These are phyloP conservation scores for Gynostemma pentaphyllum DNA, from an alignment of 306 rosid species.

Conservation along the genomic window DNA sequence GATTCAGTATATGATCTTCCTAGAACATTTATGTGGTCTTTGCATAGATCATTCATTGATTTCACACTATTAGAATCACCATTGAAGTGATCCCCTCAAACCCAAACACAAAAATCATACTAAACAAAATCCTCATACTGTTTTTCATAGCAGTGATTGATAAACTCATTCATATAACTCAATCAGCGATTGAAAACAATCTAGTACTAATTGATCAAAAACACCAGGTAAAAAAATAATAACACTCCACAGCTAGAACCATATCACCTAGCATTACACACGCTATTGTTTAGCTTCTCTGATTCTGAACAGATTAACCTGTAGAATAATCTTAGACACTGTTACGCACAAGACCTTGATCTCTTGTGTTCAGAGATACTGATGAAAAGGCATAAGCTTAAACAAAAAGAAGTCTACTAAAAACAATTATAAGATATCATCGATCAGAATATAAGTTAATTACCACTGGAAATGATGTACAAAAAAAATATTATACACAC, in stretches of 20 bases:
- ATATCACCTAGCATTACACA: background rate
- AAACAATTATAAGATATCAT: background rate
- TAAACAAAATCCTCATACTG: slow-evolving; percentile 11
- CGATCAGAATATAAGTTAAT: background rate
- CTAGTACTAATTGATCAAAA: slow-evolving; percentile 2
- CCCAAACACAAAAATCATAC: slow-evolving; percentile 35
- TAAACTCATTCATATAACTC: background rate
- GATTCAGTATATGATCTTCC: slow-evolving; percentile 74
- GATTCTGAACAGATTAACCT: slow-evolving; percentile 1
- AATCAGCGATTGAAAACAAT: slow-evolving; percentile 10
- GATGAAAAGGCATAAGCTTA: background rate
- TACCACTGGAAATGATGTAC: background rate
- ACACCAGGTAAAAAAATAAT: background rate
- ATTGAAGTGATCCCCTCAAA: slow-evolving; percentile 43
- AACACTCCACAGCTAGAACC: background rate
- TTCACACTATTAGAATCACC: slow-evolving; percentile 50
- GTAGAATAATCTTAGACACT: background rate
- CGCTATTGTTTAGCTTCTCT: background rate
- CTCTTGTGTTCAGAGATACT: background rate
- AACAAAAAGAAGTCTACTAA: background rate
- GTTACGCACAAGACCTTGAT: slow-evolving; percentile 1
- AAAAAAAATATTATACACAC: background rate
- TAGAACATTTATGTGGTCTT: slow-evolving; percentile 73
- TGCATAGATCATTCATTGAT: slow-evolving; percentile 76
- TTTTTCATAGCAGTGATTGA: slow-evolving; percentile 6